Evolutionary conservation across 176 grass and related monocot genomes (phyloP), one percentile per base, ranked within the genome.

Genomic region (Thinopyrum elongatum): DNA sequence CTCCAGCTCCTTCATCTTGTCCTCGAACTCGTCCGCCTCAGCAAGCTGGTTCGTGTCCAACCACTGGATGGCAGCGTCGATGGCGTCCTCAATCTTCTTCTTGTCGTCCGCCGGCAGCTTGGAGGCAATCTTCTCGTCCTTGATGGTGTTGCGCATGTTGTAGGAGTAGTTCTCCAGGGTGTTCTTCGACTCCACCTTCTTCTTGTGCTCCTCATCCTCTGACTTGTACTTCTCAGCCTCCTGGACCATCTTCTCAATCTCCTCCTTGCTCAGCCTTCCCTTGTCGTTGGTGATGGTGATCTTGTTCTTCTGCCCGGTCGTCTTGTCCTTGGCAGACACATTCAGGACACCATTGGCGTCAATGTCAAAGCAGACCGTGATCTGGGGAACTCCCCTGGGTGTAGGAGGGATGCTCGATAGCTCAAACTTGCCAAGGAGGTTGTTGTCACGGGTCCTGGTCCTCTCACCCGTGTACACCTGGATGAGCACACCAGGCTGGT

Each of bases 131-230:
- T 92, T 92, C 80, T 89, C 87, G 2, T 92, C 91, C 38, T 83
- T 86, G 85, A 95, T 90, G 2, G 90, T 95, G 85, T 92, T 95
- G 69, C 90, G 90, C 90, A 95, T 95, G 93, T 95, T 95, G 90
- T 95, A 95, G 0, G 93, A 58, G 67, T 92, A 95, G 83, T 95
- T 94, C 85, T 95, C 93, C 70, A 95, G 63, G 0, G 84, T 36
- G 72, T 90, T 92, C 91, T 92, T 92, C 0, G 87, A 19, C 84
- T 92, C 91, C 42, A 92, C 83, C 83, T 89, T 89, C 86, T 92
- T 92, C 75, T 92, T 89, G 84, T 92, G 87, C 87, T 92, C 87
- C 87, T 89, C 90, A 1, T 92, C 90, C 83, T 92, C 90, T 0
- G 90, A 86, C 87, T 92, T 92, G 80, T 92, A 89, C 83, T 89